Percentiles rank a stretch among this genome's conserved stretches.
Evolutionary conservation across 768 basidiomycete genomes (phyloP).

Genomic region (Serendipita sp.): DNA sequence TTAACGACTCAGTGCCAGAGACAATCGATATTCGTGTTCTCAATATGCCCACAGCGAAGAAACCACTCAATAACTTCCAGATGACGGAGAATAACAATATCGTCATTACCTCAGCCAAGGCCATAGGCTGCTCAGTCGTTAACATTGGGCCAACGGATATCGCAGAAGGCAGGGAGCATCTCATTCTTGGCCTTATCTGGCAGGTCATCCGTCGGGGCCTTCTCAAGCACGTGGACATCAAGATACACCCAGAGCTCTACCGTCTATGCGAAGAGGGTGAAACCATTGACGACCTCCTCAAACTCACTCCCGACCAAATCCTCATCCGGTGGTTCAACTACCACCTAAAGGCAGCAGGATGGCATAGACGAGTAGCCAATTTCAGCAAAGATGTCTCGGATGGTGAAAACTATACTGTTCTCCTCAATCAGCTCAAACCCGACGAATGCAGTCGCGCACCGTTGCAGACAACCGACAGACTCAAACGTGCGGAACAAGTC

Average conservation of each 20-base stretch:
- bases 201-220: slow-evolving; percentile 91
- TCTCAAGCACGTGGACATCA: slow-evolving; percentile 91
- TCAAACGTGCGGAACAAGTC: slow-evolving; percentile 80
- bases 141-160: slow-evolving; percentile 93
- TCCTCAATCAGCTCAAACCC: slow-evolving; percentile 90
- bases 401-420: slow-evolving; percentile 92
- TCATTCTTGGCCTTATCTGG: slow-evolving; percentile 97
- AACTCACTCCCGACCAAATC: slow-evolving; percentile 92
- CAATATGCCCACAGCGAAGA: slow-evolving; percentile 67
- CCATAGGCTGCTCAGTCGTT: slow-evolving; percentile 95
- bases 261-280: slow-evolving; percentile 92
- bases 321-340: slow-evolving; percentile 98
- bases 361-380: slow-evolving; percentile 86
- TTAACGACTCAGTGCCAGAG: slow-evolving; percentile 98
- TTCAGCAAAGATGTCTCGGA: slow-evolving; percentile 96
- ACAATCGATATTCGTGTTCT: slow-evolving; percentile 98
- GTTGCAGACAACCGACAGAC: slow-evolving; percentile 68
- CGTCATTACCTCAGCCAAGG: slow-evolving; percentile 94
- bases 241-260: slow-evolving; percentile 93
- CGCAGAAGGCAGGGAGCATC: slow-evolving; percentile 83
- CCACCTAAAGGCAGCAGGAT: slow-evolving; percentile 89
- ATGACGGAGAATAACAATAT: slow-evolving; percentile 99
- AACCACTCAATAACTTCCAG: slow-evolving; percentile 92
- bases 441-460: slow-evolving; percentile 84
- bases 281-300: slow-evolving; percentile 87